These are phyloP conservation scores for Rosa hybrid DNA, from an alignment of 331 rosid species.

Conservation along the genomic window DNA sequence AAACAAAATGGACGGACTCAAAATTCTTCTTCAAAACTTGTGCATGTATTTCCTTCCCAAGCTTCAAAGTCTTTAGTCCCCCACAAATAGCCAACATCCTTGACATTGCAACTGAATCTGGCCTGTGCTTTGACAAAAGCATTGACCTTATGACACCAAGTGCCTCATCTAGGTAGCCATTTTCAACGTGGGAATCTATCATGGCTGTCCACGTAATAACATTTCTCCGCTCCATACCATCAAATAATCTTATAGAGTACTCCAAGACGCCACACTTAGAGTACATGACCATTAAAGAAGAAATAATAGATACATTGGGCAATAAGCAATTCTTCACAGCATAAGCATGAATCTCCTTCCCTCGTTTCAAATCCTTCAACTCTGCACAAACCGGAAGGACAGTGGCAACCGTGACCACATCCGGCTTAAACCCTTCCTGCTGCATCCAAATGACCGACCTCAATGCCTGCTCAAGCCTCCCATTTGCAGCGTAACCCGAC, in stretches of 20 bases:
- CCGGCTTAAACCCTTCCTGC: conserved; percentile 88
- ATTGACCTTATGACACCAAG: conserved; percentile 59
- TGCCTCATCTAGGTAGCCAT: conserved; percentile 47
- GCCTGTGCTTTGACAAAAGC: conserved; percentile 66
- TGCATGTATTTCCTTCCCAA: conserved; percentile 78
- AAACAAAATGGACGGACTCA: conserved; percentile 53
- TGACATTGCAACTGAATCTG: conserved; percentile 63
- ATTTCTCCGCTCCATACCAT: conserved; percentile 53
- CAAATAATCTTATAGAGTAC: conserved; percentile 53
- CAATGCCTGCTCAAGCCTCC: conserved; percentile 76
- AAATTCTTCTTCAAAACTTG: conserved; percentile 62
- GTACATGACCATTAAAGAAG: conserved; percentile 77
- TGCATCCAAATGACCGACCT: conserved; percentile 87
- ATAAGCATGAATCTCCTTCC: conserved; percentile 81
- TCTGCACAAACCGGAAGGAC: conserved; percentile 75
- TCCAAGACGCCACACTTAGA: conserved; percentile 61
- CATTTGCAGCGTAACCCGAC: conserved; percentile 72
- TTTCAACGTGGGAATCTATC: conserved; percentile 63
- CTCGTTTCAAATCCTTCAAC: conserved; percentile 58
- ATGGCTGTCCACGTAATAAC: conserved; percentile 79
- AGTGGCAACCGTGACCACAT: conserved; percentile 69
- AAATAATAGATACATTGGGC: conserved; percentile 62
- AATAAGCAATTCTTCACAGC: conserved; percentile 69
- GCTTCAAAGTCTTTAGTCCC: conserved; percentile 49
- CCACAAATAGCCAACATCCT: conserved; percentile 61